Percentiles rank a stretch among this genome's conserved stretches.
Conservation (phyloP, 768 basidiomycete species). For the Mycena vitilis region DNA sequence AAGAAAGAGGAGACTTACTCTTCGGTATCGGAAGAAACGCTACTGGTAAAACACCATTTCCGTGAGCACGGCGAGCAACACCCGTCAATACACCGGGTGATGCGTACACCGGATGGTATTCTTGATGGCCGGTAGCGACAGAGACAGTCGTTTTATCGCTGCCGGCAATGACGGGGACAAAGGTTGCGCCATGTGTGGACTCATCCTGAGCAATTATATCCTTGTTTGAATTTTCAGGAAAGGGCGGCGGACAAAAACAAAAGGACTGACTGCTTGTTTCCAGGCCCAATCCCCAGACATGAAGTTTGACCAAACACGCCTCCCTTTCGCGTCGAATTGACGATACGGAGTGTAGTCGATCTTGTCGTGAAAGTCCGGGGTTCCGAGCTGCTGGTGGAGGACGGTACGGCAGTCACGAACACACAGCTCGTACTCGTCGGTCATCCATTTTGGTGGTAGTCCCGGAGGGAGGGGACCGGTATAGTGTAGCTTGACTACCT, state of each 20-base stretch:
- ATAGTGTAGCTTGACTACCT: neutral
- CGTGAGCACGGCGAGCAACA: neutral
- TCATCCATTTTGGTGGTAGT: slow-evolving; percentile 5
- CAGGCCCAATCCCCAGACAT: slow-evolving; percentile 44
- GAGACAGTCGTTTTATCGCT: slow-evolving; percentile 44
- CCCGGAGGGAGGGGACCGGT: neutral
- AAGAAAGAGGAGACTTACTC: neutral
- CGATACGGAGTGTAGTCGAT: slow-evolving; percentile 40
- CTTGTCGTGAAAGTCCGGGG: slow-evolving; percentile 3
- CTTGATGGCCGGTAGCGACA: slow-evolving; percentile 25
- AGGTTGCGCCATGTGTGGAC: slow-evolving; percentile 26
- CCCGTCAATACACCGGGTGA: slow-evolving; percentile 34
- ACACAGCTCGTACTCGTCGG: slow-evolving; percentile 3
- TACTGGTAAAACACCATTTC: slow-evolving; percentile 5
- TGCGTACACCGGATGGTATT: slow-evolving; percentile 43
- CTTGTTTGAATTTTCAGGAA: no score
- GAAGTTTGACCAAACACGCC: slow-evolving; percentile 41
- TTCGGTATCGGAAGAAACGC: slow-evolving; percentile 17
- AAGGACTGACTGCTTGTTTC: slow-evolving; percentile 38
- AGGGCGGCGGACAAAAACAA: no score
- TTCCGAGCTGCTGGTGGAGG: slow-evolving; percentile 8
- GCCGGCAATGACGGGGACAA: slow-evolving; percentile 40
- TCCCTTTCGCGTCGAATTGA: slow-evolving; percentile 36
- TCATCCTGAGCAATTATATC: slow-evolving; percentile 4
- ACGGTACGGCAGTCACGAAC: neutral